phyloP scores from a whole-genome alignment of 495 filamentous ascomycete species.

The Podospora pseudocomata region DNA sequence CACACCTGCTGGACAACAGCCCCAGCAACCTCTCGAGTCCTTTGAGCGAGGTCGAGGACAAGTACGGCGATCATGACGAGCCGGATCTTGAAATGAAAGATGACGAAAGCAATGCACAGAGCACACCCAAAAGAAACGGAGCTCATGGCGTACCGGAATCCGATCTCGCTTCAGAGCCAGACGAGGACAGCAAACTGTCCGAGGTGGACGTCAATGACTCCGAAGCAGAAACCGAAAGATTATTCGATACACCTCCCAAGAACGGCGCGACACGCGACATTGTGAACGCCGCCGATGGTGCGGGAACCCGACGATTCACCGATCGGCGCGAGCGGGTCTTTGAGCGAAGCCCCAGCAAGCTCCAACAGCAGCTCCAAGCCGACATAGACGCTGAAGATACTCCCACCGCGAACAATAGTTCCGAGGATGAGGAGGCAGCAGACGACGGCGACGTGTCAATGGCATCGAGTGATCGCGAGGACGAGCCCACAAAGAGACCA shows the following conservation, averaged over 20 bases:
- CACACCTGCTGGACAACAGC: conserved; percentile 36
- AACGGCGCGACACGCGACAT: conserved; percentile 60
- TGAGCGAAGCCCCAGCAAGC: conserved; percentile 65
- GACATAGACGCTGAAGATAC: conserved; percentile 35
- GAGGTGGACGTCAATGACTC: conserved; percentile 75
- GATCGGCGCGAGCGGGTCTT: conserved; percentile 38
- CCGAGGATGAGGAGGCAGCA: conserved; percentile 44
- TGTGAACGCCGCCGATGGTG: conserved; percentile 42
- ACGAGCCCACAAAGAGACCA: conserved; percentile 19
- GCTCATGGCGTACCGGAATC: conserved; percentile 40
- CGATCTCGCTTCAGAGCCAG: conserved; percentile 30
- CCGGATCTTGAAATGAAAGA: conserved; percentile 40
- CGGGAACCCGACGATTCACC: conserved; percentile 33
- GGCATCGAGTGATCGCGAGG: conserved; percentile 34
- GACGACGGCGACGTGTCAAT: conserved; percentile 36
- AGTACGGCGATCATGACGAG: conserved; percentile 48
- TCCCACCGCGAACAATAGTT: conserved; percentile 37
- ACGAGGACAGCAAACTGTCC: conserved; percentile 41
- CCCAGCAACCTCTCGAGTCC: conserved; percentile 55
- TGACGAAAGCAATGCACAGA: conserved; percentile 11
- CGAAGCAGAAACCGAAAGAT: conserved; percentile 95
- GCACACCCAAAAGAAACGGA: conserved; percentile 55
- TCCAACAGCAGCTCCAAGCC: conserved; percentile 46
- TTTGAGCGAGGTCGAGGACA: conserved; percentile 89
- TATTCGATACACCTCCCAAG: conserved; percentile 88